Conservation (phyloP, 768 basidiomycete genomes). For the Amanita muscaria region DNA sequence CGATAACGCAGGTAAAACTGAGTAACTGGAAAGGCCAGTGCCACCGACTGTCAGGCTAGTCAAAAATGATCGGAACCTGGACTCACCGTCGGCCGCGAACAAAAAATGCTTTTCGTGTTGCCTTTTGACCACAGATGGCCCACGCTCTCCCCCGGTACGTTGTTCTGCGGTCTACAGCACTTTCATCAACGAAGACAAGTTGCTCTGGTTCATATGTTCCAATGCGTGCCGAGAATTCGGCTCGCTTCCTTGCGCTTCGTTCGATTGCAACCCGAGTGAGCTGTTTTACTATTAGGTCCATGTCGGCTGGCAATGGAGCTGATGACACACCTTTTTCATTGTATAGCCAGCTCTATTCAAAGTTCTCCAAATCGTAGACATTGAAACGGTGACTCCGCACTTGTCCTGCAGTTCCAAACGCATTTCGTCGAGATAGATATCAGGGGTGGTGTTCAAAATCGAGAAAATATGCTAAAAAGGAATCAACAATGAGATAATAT, state of each 20-base stretch:
- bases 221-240: no score
- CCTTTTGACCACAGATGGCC: constrained; percentile 14
- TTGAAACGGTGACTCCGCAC: constrained; percentile 14
- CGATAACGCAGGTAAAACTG: constrained; percentile 2
- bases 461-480: neutral
- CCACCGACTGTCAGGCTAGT: neutral
- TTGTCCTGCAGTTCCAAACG: constrained; percentile 13
- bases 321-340: neutral
- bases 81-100: constrained; percentile 2
- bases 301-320: neutral
- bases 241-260: no score
- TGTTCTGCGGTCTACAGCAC: constrained; percentile 19
- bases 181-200: constrained; percentile 23
- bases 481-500: neutral
- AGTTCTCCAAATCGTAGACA: constrained; percentile 17
- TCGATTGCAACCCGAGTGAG: constrained; percentile 5
- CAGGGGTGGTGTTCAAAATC: constrained; percentile 12
- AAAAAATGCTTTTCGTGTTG: constrained; percentile 1
- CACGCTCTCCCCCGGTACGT: constrained; percentile 17
- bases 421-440: constrained; percentile 22
- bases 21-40: neutral
- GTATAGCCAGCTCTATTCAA: constrained; percentile 5
- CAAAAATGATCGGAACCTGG: no score
- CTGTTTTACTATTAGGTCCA: neutral
- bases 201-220: no score